Evolutionary conservation across 345 rosid genomes (phyloP).

Genomic region (Mercurialis annua): DNA sequence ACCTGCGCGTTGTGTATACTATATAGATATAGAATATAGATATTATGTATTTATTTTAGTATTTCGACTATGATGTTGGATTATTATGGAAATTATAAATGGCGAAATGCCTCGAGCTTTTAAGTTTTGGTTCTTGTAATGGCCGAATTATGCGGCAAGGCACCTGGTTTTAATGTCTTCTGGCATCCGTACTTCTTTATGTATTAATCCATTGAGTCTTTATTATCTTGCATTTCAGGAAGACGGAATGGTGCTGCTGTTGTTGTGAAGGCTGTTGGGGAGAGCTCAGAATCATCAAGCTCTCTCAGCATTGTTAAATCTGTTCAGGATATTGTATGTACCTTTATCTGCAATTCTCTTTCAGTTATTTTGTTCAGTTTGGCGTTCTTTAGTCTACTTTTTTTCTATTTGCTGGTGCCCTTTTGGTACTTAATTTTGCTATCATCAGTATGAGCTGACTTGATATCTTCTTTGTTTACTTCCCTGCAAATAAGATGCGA

Average conservation of each 20-base stretch:
- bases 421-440: neutral
- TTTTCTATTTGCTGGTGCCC: neutral
- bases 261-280: constrained; percentile 52
- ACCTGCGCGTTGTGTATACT: too few relatives aligned
- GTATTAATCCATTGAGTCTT: neutral
- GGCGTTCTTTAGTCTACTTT: neutral
- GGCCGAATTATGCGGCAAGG: neutral
- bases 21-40: too few relatives aligned
- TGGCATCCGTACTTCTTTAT: neutral
- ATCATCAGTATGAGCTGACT: neutral
- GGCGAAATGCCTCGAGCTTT: too few relatives aligned
- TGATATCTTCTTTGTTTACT: neutral
- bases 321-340: constrained; percentile 67
- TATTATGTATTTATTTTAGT: too few relatives aligned
- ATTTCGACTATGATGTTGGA: too few relatives aligned
- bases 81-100: too few relatives aligned
- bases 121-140: too few relatives aligned
- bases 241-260: constrained; percentile 33
- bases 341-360: neutral
- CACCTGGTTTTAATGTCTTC: neutral
- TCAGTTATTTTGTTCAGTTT: neutral
- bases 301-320: constrained; percentile 57
- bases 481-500: neutral
- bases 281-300: constrained; percentile 60
- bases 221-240: constrained; percentile 35